Conservation (phyloP, 108 stramenopile genomes). For the Aurantiochytrium sp. region DNA sequence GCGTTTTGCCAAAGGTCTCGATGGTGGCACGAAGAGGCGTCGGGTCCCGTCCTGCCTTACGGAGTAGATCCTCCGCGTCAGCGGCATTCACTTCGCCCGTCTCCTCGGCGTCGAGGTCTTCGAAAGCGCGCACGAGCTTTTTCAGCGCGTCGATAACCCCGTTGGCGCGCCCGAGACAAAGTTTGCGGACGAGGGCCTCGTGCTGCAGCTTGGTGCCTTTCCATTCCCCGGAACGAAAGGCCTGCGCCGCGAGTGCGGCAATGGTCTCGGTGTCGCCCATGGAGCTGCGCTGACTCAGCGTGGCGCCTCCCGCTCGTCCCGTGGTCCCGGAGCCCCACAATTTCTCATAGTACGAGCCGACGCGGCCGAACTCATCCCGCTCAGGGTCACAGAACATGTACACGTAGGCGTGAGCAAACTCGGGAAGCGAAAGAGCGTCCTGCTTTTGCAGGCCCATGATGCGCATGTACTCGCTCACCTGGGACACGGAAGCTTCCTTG, state of each 20-base stretch:
- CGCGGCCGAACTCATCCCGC: slow-evolving; percentile 14
- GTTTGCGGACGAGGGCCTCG: background rate
- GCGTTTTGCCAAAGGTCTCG: background rate
- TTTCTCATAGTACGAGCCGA: slow-evolving; percentile 10
- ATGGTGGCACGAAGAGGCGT: background rate
- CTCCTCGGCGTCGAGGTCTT: background rate
- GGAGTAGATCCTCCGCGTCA: background rate
- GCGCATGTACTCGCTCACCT: slow-evolving; percentile 23
- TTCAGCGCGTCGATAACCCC: background rate
- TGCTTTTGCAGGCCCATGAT: background rate
- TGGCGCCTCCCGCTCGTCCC: background rate
- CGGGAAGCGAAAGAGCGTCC: background rate
- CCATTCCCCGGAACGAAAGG: slow-evolving; percentile 15
- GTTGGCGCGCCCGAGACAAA: background rate
- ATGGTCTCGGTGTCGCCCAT: slow-evolving; percentile 7
- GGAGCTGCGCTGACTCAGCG: background rate
- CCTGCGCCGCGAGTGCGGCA: background rate
- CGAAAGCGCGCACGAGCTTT: background rate
- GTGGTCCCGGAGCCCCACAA: background rate
- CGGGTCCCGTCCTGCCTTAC: background rate
- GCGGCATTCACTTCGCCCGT: background rate
- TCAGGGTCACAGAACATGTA: slow-evolving; percentile 17
- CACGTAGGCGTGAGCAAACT: slow-evolving; percentile 8
- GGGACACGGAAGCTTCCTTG: background rate
- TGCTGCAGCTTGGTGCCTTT: background rate